Evolutionary conservation across 1,284 basidiomycete genomes (phyloP), one percentile per base, ranked within the genome.

Genomic region (Hypsizygus ulmarius): DNA sequence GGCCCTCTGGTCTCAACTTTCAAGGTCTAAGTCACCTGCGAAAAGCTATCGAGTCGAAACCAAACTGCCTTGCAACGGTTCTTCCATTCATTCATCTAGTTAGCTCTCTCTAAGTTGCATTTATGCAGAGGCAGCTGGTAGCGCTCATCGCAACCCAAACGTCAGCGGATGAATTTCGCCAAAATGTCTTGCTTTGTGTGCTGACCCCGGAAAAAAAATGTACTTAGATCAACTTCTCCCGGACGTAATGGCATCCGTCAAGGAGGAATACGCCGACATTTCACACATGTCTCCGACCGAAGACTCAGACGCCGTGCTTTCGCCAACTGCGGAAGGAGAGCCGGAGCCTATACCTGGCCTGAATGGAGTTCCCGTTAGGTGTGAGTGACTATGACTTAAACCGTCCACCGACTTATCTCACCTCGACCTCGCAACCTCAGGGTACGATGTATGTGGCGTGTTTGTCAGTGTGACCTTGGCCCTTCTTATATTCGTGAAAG

Each of bases 401-500:
- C 35, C 14, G 29, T 33, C 52, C 19, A 43, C 27, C 30, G 50
- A 34, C 27, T 36, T 40, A 33, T 18, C 41, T 39, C 28, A 42
- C 19, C 39, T 42, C 16, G 38, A 34, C 30, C 39, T 2, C 14
- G 37, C 21, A 34, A 18, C 29, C 44, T 32, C 50, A 75, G 73
- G 73, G 73, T 75, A 75, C 60, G 74, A 77, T 66, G 75, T 75
- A 67, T 46, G 74, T 71, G 45, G 45, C 47, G 45, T 54, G 39
- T 25, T 56, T 27, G 54, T 45, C 46, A 47, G 47, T 53, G 47
- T 57, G 48, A 51, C 39, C 37, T 21, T 19, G 19, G 6, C 39
- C 39, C 21, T 53, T 46, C 44, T 54, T 47, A 51, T 59, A 39
- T 54, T 43, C 43, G 52, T 48, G 52, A 3, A 56, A 90, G 87